Percentiles rank a stretch among this genome's conserved stretches.
These are phyloP conservation scores for Leccinellum albellum DNA, from an alignment of 768 basidiomycete genomes.

Conservation along the genomic window DNA sequence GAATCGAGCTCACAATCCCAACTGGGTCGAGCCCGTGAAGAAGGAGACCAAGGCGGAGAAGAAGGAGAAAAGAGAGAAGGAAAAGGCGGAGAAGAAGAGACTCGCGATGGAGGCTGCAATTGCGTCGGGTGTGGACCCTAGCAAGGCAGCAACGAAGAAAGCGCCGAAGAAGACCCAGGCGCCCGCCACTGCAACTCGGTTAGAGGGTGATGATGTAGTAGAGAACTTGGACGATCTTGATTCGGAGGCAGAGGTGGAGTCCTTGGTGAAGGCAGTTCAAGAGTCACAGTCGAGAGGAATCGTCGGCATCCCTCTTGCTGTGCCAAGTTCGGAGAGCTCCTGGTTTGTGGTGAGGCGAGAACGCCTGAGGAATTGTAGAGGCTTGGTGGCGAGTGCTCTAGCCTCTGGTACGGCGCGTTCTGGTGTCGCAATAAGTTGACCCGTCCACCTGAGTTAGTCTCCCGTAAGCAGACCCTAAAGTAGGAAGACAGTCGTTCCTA, in stretches of 20 bases:
- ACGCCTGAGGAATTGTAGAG: constrained; percentile 53
- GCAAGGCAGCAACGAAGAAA: constrained; percentile 51
- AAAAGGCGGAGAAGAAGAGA: constrained; percentile 80
- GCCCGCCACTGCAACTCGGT: constrained; percentile 46
- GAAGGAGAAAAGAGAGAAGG: constrained; percentile 77
- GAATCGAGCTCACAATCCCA: constrained; percentile 84
- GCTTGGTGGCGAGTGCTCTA: constrained; percentile 54
- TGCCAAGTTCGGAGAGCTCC: constrained; percentile 69
- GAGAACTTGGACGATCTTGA: constrained; percentile 79
- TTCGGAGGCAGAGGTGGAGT: constrained; percentile 82
- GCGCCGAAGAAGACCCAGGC: constrained; percentile 58
- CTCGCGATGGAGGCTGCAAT: constrained; percentile 67
- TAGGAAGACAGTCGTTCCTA: too few relatives aligned
- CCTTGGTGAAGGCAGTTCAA: constrained; percentile 60
- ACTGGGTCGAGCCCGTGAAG: constrained; percentile 85
- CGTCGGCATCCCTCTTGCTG: constrained; percentile 63
- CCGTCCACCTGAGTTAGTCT: neutral
- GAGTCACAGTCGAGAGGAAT: constrained; percentile 53
- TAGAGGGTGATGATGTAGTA: constrained; percentile 56
- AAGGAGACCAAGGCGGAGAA: constrained; percentile 83
- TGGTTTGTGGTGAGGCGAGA: constrained; percentile 80
- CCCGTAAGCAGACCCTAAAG: too few relatives aligned
- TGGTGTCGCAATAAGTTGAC: constrained; percentile 24
- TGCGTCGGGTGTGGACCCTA: constrained; percentile 51
- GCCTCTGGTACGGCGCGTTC: constrained; percentile 19